Percentiles rank a stretch among this genome's conserved stretches.
phyloP scores from a whole-genome alignment of 1,284 basidiomycete species.

The Clitocybe nebularis region DNA sequence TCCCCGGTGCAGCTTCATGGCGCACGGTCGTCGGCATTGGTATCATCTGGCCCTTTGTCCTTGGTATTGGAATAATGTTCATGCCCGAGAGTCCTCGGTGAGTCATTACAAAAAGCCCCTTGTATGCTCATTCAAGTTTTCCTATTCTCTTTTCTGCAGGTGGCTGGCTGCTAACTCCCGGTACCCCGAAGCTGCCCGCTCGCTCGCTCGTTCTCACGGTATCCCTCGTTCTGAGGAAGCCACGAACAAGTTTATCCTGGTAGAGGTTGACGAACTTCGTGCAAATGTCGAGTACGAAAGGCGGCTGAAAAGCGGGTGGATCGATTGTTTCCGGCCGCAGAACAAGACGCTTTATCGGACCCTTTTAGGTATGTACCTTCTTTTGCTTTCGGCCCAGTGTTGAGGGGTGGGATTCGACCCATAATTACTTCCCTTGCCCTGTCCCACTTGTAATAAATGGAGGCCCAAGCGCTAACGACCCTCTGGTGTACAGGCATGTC shows the following conservation, averaged over 20 bases:
- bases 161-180: slow-evolving; percentile 57
- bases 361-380: slow-evolving; percentile 44
- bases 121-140: not conserved
- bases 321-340: slow-evolving; percentile 53
- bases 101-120: not conserved
- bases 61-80: slow-evolving; percentile 66
- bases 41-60: slow-evolving; percentile 65
- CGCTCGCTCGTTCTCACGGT: slow-evolving; percentile 58
- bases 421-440: no score
- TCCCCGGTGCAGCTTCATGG: slow-evolving; percentile 55
- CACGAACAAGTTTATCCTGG: slow-evolving; percentile 40
- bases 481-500: slow-evolving; percentile 53
- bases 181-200: slow-evolving; percentile 46
- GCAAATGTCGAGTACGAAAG: slow-evolving; percentile 45
- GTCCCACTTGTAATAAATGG: no score
- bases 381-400: no score
- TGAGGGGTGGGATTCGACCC: no score
- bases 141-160: slow-evolving; percentile 20
- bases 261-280: slow-evolving; percentile 51
- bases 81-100: slow-evolving; percentile 73
- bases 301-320: slow-evolving; percentile 46
- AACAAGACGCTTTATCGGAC: slow-evolving; percentile 62
- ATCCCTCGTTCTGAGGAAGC: slow-evolving; percentile 36
- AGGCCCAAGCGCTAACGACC: no score
- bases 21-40: slow-evolving; percentile 68